Evolutionary conservation across 2,329 filamentous ascomycete genomes (phyloP).

Genomic region (Dactylellina cionopaga): DNA sequence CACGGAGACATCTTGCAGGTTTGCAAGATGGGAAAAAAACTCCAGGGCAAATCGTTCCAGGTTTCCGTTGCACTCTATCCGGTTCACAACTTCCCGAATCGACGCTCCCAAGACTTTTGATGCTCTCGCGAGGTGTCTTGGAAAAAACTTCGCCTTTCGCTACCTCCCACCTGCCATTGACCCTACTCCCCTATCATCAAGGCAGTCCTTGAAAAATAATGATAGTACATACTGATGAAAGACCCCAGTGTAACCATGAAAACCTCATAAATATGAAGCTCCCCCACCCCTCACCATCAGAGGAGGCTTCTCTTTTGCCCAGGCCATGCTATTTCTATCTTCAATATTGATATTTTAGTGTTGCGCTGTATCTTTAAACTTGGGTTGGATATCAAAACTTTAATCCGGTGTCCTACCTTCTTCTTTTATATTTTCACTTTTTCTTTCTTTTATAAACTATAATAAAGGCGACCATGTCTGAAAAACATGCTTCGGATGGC

Average conservation of each 20-base stretch:
- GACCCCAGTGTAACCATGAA: constrained; percentile 31
- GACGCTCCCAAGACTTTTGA: constrained; percentile 34
- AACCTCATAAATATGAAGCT: constrained; percentile 48
- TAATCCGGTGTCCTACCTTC: background rate
- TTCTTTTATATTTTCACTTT: background rate
- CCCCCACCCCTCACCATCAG: constrained; percentile 11
- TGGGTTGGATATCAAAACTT: constrained; percentile 13
- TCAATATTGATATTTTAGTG: constrained; percentile 22
- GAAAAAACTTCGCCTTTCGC: constrained; percentile 44
- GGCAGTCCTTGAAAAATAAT: constrained; percentile 10
- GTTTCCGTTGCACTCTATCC: constrained; percentile 4
- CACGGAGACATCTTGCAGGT: constrained; percentile 37
- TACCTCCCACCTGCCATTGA: constrained; percentile 39
- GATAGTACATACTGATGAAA: background rate
- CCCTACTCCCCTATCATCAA: constrained; percentile 18
- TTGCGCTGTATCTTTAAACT: constrained; percentile 29
- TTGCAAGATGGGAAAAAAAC: background rate
- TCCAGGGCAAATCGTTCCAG: constrained; percentile 5
- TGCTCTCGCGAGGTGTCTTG: constrained; percentile 50
- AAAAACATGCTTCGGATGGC: constrained; percentile 26
- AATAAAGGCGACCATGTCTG: constrained; percentile 28
- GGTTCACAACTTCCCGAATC: constrained; percentile 44
- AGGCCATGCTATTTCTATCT: constrained; percentile 46
- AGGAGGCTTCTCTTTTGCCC: constrained; percentile 10
- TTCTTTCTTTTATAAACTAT: background rate